Percentiles rank a stretch among this genome's conserved stretches.
Evolutionary conservation across 129 eudicot genomes (phyloP).

Genomic region (Saposhnikovia divaricata): DNA sequence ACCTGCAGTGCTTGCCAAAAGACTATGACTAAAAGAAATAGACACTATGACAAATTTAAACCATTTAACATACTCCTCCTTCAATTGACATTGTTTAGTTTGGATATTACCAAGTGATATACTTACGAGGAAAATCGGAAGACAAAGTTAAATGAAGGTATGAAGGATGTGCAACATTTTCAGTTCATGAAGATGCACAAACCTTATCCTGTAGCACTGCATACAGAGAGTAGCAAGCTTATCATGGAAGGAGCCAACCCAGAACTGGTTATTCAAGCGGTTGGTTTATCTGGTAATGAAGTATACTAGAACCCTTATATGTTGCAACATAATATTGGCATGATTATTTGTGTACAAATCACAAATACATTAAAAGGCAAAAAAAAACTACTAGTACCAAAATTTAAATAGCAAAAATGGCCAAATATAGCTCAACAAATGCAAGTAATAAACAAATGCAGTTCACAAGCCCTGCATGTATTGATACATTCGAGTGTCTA

Average conservation of each 20-base stretch:
- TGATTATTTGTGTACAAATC: too few species aligned
- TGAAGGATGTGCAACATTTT: background rate
- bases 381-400: background rate
- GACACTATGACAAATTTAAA: background rate
- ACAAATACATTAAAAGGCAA: background rate
- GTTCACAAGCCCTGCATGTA: background rate
- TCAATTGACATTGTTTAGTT: background rate
- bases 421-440: background rate
- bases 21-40: too few species aligned
- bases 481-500: background rate
- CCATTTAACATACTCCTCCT: background rate
- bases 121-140: background rate
- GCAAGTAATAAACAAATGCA: too few species aligned
- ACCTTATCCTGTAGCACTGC: constrained; percentile 99
- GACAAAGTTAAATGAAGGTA: background rate
- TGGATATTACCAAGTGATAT: background rate
- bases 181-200: background rate
- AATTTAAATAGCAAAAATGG: background rate
- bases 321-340: too few species aligned
- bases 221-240: constrained; percentile 89
- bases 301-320: too few species aligned
- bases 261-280: background rate
- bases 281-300: background rate
- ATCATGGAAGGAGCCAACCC: constrained; percentile 54
- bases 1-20: constrained; percentile 42